Evolutionary conservation across 441 rosid species (phyloP), one percentile per base, ranked within the genome.

Genomic region (Aleurites moluccanus): DNA sequence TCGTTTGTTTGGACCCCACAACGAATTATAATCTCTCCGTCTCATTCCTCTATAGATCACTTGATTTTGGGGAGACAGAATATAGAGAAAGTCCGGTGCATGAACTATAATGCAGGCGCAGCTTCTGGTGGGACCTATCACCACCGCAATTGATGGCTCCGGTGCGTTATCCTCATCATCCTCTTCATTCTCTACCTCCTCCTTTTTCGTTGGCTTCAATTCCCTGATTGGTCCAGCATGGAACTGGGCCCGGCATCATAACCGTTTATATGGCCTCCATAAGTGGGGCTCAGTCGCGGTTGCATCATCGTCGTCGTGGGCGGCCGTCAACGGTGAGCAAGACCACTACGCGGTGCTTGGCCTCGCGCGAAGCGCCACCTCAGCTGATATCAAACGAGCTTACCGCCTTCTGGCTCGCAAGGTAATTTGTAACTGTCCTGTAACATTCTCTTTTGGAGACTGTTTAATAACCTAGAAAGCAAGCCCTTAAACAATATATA

Each of bases 361-460:
- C 20, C 45, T 92, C 77, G 25, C 83, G 1, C 85, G 82, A 38
- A 74, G 67, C 80, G 90, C 97, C 67, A 79, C 94, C 40, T 68
- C 83, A 20, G 85, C 83, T 15, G 97, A 92, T 73, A 86, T 94
- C 69, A 92, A 92, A 75, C 85, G 78, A 77, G 97, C 97, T 77
- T 94, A 88, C 84, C 98, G 97, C 64, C 82, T 91, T 55, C 93
- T 94, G 44, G 97, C 98, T 66, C 94, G 89, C 64, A 91, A 90
- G 97, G 97, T 88, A 68, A 55, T 28, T 57, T 44, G 42, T 30
- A 14, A 61, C n/a, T 6, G 0, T 56, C 4, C 38, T 35, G 38
- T 5, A 56, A 23, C 23, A 21, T 15, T 65, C n/a, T 66, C n/a
- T 66, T 61, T 21, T 50, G 33, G 33, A n/a, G 8, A 11, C n/a